A percentile compares a stretch with the other conserved stretches of the same genome.
Conservation (phyloP, 176 grass and related monocot species). For the Alloteropsis semialata region DNA sequence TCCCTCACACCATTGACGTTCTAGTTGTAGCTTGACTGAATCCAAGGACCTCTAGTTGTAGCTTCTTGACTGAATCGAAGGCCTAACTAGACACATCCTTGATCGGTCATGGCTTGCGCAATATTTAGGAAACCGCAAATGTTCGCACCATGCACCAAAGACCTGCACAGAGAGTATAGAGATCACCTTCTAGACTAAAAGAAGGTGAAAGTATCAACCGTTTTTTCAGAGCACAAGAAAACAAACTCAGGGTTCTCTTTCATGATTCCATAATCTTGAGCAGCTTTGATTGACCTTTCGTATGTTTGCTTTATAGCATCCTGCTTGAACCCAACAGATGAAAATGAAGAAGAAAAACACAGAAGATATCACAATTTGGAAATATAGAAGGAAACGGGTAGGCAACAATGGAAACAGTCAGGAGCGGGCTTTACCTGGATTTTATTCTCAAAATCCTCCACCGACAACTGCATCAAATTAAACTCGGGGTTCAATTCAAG, state of each 20-base stretch:
- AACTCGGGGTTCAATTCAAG: slow-evolving; percentile 91
- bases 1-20: not conserved
- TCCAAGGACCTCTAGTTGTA: not conserved
- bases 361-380: not conserved
- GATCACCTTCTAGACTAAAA: slow-evolving; percentile 32
- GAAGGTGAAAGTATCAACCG: not conserved
- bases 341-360: not conserved
- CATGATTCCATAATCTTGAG: slow-evolving; percentile 71
- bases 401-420: not conserved
- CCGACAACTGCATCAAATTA: slow-evolving; percentile 91
- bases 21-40: slow-evolving; percentile 21
- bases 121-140: slow-evolving; percentile 92
- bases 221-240: slow-evolving; percentile 27
- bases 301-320: slow-evolving; percentile 88
- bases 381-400: not conserved
- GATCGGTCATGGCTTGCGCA: slow-evolving; percentile 94
- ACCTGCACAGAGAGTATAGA: slow-evolving; percentile 31
- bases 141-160: slow-evolving; percentile 87
- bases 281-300: slow-evolving; percentile 88
- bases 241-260: slow-evolving; percentile 90
- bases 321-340: slow-evolving; percentile 44
- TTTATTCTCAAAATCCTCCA: slow-evolving; percentile 92
- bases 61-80: slow-evolving; percentile 24
- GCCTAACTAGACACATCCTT: slow-evolving; percentile 76
- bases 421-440: slow-evolving; percentile 64